These are phyloP conservation scores for Cordyceps tenuipes DNA, from an alignment of 2,329 filamentous ascomycete species.

Conservation along the genomic window DNA sequence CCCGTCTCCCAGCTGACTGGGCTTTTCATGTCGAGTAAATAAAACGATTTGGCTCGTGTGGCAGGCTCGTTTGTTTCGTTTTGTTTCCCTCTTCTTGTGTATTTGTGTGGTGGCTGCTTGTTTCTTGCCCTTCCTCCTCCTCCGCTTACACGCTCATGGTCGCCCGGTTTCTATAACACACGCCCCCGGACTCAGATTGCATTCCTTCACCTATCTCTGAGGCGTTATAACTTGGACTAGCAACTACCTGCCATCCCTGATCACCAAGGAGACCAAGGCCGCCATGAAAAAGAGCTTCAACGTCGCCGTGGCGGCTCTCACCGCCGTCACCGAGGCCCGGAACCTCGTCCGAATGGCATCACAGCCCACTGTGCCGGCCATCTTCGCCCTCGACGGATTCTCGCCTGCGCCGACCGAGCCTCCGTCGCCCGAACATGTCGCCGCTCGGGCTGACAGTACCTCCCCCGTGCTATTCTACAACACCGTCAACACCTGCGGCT, in stretches of 20 bases:
- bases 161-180: background rate
- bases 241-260: background rate
- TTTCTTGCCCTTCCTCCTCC: background rate
- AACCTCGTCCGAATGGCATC: slow-evolving; percentile 3
- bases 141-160: background rate
- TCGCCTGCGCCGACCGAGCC: slow-evolving; percentile 4
- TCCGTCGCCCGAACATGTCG: slow-evolving; percentile 23
- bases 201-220: background rate
- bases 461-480: slow-evolving; percentile 30
- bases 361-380: slow-evolving; percentile 3
- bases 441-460: slow-evolving; percentile 23
- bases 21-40: background rate
- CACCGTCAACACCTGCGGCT: slow-evolving; percentile 44
- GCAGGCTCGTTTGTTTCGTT: background rate
- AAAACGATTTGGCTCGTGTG: background rate
- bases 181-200: no score
- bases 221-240: background rate
- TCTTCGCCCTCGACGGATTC: slow-evolving; percentile 10
- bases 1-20: background rate
- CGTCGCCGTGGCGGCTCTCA: background rate
- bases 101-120: background rate
- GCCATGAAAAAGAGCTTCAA: background rate
- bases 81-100: background rate
- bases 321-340: background rate
- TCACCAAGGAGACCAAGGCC: background rate